Evolutionary conservation across 805 yeast genomes (phyloP), one percentile per base, ranked within the genome.

Genomic region (Metschnikowia aberdeeniae): DNA sequence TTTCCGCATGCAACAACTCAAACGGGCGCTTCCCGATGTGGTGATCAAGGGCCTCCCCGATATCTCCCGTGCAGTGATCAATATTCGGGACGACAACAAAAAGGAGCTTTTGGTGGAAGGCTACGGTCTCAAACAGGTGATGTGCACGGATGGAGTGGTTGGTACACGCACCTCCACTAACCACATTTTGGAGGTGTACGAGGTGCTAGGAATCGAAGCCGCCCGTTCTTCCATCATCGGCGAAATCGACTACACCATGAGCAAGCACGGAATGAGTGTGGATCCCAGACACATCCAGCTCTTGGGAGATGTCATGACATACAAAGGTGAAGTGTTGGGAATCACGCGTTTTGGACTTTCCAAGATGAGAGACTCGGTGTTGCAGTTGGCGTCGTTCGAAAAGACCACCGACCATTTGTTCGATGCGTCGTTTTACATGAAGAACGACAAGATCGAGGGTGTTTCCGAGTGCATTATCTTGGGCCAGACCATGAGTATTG

Each of bases 231-330:
- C 96, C 56, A 93, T 93, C 63, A 86, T 93, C 62, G 82, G 82
- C 52, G 99, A 93, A 72, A 93, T 93, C 66, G 96, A 87, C 62
- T 89, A 89, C 62, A 93, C 99, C 44, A 93, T 93, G 99, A 83
- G 96, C 62, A 89, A 89, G 68, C 99, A 93, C 74, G 99, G 99
- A 68, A 93, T 93, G 99, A 88, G 96, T 64, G 97, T 93, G 40
- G 99, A 93, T 75, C 99, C 98, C 50, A 96, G 99, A 75, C 99
- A 93, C 66, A 90, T 95, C 64, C 98, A 93, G 71, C 73, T 93
- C 38, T 72, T 93, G 52, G 99, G 99, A 53, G 99, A 93, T 67
- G 98, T 93, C 40, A 93, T 93, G 99, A 89, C 98, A 0, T 93
- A 88, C 66, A 93, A 93, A 70, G 99, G 99, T 49, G 99, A 93